A percentile compares a stretch with the other conserved stretches of the same genome.
phyloP scores from a whole-genome alignment of 1,139 yeast species.

The Arxiozyma heterogenica region DNA sequence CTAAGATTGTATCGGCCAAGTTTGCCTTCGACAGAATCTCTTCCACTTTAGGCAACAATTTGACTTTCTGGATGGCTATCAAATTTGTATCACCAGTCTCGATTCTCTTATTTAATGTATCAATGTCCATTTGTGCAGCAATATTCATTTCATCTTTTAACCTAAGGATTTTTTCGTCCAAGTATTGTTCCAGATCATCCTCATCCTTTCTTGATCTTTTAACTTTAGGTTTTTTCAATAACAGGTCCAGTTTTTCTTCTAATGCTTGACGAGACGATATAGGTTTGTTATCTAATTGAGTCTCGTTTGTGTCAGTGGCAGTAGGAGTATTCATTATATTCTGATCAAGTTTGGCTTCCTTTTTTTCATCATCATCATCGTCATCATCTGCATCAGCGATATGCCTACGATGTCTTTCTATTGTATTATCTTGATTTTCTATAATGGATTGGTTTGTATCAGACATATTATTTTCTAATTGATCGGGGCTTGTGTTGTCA shows the following conservation, averaged over 20 bases:
- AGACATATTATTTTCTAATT: background rate
- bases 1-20: slow-evolving; percentile 84
- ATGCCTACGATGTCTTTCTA: slow-evolving; percentile 26
- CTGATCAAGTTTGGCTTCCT: background rate
- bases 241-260: slow-evolving; percentile 73
- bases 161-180: slow-evolving; percentile 78
- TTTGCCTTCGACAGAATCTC: slow-evolving; percentile 72
- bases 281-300: slow-evolving; percentile 29
- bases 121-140: slow-evolving; percentile 88
- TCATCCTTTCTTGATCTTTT: slow-evolving; percentile 64
- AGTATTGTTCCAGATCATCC: slow-evolving; percentile 88
- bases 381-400: slow-evolving; percentile 24
- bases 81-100: slow-evolving; percentile 24
- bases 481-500: background rate
- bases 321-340: background rate
- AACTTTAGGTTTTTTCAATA: slow-evolving; percentile 55
- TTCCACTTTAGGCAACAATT: slow-evolving; percentile 69
- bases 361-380: slow-evolving; percentile 17
- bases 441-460: background rate
- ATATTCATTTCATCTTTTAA: slow-evolving; percentile 85
- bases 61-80: slow-evolving; percentile 82
- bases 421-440: background rate
- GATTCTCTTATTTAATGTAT: slow-evolving; percentile 51
- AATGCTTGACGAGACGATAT: slow-evolving; percentile 61
- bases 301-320: background rate